A percentile compares a stretch with the other conserved stretches of the same genome.
phyloP scores from a whole-genome alignment of 1,139 yeast genomes.

The Kluyveromyces sp. region DNA sequence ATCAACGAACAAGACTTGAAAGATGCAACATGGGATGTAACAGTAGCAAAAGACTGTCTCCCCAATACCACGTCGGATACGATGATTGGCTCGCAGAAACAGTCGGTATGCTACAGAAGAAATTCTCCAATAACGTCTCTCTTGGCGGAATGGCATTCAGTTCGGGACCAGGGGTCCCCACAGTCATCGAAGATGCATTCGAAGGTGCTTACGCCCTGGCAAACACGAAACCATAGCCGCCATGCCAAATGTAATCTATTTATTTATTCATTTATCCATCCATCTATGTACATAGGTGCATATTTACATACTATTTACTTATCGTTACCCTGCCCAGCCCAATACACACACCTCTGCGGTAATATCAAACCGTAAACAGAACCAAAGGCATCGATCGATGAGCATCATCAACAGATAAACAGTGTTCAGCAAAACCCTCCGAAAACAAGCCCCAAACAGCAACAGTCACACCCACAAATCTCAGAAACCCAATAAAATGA shows the following conservation, averaged over 20 bases:
- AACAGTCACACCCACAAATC: neutral
- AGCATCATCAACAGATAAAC: neutral
- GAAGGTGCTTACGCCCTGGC: conserved; percentile 38
- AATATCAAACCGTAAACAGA: too few relatives aligned
- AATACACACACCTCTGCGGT: too few relatives aligned
- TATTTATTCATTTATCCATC: too few relatives aligned
- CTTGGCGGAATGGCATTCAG: conserved; percentile 82
- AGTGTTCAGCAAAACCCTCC: neutral
- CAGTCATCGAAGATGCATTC: conserved; percentile 62
- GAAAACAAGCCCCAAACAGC: neutral
- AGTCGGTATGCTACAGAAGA: conserved; percentile 30
- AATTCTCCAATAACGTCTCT: conserved; percentile 41
- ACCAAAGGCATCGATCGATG: neutral
- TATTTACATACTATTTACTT: neutral
- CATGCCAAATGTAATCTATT: too few relatives aligned
- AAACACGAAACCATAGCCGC: neutral
- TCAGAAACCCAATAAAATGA: too few relatives aligned
- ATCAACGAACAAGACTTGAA: conserved; percentile 35
- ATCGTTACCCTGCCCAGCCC: neutral
- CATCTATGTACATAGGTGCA: too few relatives aligned
- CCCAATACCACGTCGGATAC: conserved; percentile 76
- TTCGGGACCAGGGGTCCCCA: conserved; percentile 84
- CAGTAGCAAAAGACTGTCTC: conserved; percentile 45
- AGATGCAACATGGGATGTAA: conserved; percentile 28
- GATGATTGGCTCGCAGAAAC: conserved; percentile 37